Evolutionary conservation across 1,284 basidiomycete genomes (phyloP).

Genomic region (Pseudozyma thailandica): DNA sequence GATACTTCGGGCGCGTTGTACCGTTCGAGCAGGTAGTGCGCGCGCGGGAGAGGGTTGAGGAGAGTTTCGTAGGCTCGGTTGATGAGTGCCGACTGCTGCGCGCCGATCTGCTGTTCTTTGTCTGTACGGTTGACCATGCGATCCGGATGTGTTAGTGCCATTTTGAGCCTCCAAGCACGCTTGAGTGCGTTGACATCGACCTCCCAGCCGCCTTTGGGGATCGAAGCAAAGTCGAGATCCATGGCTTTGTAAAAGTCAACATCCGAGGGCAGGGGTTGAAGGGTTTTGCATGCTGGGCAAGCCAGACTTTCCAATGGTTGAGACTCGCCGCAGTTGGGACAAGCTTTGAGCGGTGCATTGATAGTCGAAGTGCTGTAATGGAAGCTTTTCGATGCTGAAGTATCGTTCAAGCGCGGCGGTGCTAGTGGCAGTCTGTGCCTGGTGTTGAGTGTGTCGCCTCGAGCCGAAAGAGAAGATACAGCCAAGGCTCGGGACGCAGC

Average conservation of each 20-base stretch:
- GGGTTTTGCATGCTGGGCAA: constrained; percentile 46
- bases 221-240: constrained; percentile 42
- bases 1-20: constrained; percentile 30
- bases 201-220: constrained; percentile 55
- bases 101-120: constrained; percentile 60
- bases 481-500: neutral
- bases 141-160: constrained; percentile 64
- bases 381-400: neutral
- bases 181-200: constrained; percentile 56
- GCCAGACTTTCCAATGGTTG: constrained; percentile 48
- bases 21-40: constrained; percentile 57
- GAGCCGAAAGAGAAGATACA: neutral
- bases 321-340: constrained; percentile 33
- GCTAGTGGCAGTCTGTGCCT: neutral
- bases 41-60: constrained; percentile 54
- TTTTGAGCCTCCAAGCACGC: constrained; percentile 56
- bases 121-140: constrained; percentile 56
- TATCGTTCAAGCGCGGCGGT: too few relatives aligned
- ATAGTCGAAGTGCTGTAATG: constrained; percentile 11
- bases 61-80: constrained; percentile 66
- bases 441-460: neutral
- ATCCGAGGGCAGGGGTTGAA: constrained; percentile 55
- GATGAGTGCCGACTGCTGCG: constrained; percentile 61
- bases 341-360: constrained; percentile 31
- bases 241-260: constrained; percentile 59